Base-by-base conservation (phyloP, 2,329 filamentous ascomycete species). In the Sporothrix inflata region DNA sequence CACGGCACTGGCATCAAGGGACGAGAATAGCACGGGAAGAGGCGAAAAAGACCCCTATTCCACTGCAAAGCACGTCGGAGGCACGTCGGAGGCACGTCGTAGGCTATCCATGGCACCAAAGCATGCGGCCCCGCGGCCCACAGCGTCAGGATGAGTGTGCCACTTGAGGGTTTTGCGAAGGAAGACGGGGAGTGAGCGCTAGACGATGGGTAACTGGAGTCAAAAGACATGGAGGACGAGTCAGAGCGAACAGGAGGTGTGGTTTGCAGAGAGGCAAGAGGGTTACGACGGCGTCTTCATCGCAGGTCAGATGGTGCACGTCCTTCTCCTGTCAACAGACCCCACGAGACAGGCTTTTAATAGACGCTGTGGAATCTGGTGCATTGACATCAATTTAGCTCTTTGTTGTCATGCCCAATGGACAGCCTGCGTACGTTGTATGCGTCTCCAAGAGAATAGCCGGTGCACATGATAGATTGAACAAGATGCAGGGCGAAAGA, bases 11-110 rank as follows among this genome's bases (percentile, higher is more conserved):
- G n/a, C 57, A 61, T 8, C 21, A 65, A 45, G 34, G 38, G 21
- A 65, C 38, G 60, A 65, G 60, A 45, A 65, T 45, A 45, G 60
- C 60, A 65, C 60, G 38, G 60, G 21, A 38, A 65, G 60, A 45
- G n/a, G 6, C 5, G 27, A 24, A 63, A 24, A 45, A 21, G 21
- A 45, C 60, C 11, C 40, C n/a, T 57, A 57, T 19, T n/a, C 7
- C 34, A 7, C 14, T 57, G 27, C 53, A 57, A 34, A 34, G 30
- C 30, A 16, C 27, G 27, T 8, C 53, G 34, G 19, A 19, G 53
- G 14, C 45, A 47, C 45, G 19, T 47, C 45, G 45, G 4, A 27
- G n/a, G n/a, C n/a, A n/a, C n/a, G 27, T 34, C 27, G 12, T 16
- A 9, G 53, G 34, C 9, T 12, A 11, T 27, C 51, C 51, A 53